Evolutionary conservation across 768 basidiomycete species (phyloP), one percentile per base, ranked within the genome.

Genomic region (Boletus huronensis): DNA sequence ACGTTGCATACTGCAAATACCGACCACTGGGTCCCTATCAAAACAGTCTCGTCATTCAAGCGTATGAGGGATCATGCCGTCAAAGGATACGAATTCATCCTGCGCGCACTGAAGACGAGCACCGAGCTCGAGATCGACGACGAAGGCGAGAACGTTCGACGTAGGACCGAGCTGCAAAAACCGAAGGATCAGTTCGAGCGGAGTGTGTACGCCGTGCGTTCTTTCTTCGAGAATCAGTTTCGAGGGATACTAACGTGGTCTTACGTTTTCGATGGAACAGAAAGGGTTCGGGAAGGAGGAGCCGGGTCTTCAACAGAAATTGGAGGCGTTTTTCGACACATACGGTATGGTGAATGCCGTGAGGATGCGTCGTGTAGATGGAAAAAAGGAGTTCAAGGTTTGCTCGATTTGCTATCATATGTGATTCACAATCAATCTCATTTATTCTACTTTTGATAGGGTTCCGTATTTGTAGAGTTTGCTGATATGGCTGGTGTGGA

Each of bases 381-480:
- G 85, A 47, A 80, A 82, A 44, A 93, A 93, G 68, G 82, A 82
- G 56, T 94, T 96, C 81, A 98, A 98, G 84, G 94, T 89, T 25
- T 48, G 77, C 49, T 42, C 19, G 6, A 48, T 52, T 16, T 14
- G 53, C 21, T 31, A 23, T 38, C n/a, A 3, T 4, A 2, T 35
- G 31, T 11, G 3, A 1, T 35, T 23, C 13, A 11, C 14, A 4
- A 23, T 2, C 14, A 4, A 23, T 2, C 25, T n/a, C 14, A 39
- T 19, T 16, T 11, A 9, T 51, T n/a, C 43, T 39, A 2, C 26
- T 5, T 42, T 39, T 35, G n/a, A 53, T 58, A 95, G 93, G 83
- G 87, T 48, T 97, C 94, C 9, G 89, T 95, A n/a, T 98, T 98
- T 60, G 83, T 82, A 36, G 96, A 98, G 73, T 98, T 90, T 66